phyloP scores from a whole-genome alignment of 805 yeast genomes.

The Yarrowia deformans region DNA sequence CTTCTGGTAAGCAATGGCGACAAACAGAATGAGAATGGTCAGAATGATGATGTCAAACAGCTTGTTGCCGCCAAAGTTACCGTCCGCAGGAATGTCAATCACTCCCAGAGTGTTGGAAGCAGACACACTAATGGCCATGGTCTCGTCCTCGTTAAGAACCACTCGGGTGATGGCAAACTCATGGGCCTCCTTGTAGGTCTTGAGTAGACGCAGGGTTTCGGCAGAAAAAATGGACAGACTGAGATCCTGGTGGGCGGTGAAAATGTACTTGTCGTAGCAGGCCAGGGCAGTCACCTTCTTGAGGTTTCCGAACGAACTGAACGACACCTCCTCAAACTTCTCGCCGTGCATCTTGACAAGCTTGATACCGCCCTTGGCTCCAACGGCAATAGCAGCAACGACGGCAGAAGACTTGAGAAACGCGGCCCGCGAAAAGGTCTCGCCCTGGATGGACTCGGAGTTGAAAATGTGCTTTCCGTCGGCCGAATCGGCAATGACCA shows the following conservation, averaged over 20 bases:
- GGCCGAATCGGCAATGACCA: slow-evolving; percentile 57
- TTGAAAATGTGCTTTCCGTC: slow-evolving; percentile 46
- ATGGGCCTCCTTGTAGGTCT: slow-evolving; percentile 68
- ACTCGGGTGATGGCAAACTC: slow-evolving; percentile 79
- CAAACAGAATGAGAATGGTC: slow-evolving; percentile 44
- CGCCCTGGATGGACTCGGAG: slow-evolving; percentile 32
- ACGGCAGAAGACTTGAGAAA: slow-evolving; percentile 12
- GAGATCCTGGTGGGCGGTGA: slow-evolving; percentile 70
- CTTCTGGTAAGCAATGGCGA: slow-evolving; percentile 44
- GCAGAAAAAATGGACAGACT: slow-evolving; percentile 65
- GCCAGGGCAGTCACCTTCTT: slow-evolving; percentile 58
- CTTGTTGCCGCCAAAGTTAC: slow-evolving; percentile 43
- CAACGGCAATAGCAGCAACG: slow-evolving; percentile 19
- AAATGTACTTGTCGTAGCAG: slow-evolving; percentile 58
- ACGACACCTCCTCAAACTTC: slow-evolving; percentile 9
- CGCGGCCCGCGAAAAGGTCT: slow-evolving; percentile 21
- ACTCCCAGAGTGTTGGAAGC: slow-evolving; percentile 79
- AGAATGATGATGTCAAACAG: slow-evolving; percentile 45
- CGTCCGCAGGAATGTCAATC: slow-evolving; percentile 59
- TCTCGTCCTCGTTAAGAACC: slow-evolving; percentile 71
- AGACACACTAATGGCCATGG: slow-evolving; percentile 71
- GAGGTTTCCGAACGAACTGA: slow-evolving; percentile 35
- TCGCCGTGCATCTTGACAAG: slow-evolving; percentile 31
- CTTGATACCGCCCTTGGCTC: slow-evolving; percentile 21
- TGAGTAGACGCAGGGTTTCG: slow-evolving; percentile 60